Evolutionary conservation across 768 basidiomycete species (phyloP).

Genomic region (Suillus cothurnatus): DNA sequence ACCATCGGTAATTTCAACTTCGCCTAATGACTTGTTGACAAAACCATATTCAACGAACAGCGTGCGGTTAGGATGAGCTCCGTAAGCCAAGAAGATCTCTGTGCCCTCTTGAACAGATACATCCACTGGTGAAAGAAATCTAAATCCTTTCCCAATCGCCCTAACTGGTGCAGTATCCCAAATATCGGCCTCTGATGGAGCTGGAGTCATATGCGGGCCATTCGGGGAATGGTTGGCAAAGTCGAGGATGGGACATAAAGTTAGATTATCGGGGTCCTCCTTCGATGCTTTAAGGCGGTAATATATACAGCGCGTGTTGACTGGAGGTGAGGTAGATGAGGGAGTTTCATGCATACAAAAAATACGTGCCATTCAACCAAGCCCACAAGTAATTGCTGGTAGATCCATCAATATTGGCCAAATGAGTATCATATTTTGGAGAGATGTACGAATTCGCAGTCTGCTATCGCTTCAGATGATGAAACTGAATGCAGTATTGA

Average conservation of each 20-base stretch:
- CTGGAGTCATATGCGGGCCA: conserved; percentile 46
- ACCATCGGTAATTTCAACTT: conserved; percentile 36
- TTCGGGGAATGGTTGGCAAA: conserved; percentile 77
- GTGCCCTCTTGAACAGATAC: conserved; percentile 47
- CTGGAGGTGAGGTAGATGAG: conserved; percentile 39
- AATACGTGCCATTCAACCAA: conserved; percentile 77
- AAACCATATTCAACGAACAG: conserved; percentile 94
- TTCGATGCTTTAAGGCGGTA: conserved; percentile 53
- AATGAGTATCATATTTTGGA: neutral
- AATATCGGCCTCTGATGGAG: conserved; percentile 37
- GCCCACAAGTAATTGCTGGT: conserved; percentile 73
- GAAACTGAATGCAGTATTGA: neutral
- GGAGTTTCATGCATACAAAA: conserved; percentile 8
- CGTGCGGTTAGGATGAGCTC: conserved; percentile 72
- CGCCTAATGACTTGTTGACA: conserved; percentile 42
- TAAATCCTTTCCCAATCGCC: conserved; percentile 47
- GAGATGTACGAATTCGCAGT: neutral
- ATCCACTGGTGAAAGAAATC: conserved; percentile 51
- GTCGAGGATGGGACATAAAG: conserved; percentile 88
- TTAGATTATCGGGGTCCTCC: conserved; percentile 73
- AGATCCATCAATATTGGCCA: conserved; percentile 13
- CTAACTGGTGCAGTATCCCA: conserved; percentile 39
- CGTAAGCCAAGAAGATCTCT: conserved; percentile 81
- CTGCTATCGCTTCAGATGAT: conserved; percentile 1
- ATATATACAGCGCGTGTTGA: conserved; percentile 92